Evolutionary conservation across 2,329 filamentous ascomycete genomes (phyloP), one percentile per base, ranked within the genome.

Genomic region (Seiridium cupressi): DNA sequence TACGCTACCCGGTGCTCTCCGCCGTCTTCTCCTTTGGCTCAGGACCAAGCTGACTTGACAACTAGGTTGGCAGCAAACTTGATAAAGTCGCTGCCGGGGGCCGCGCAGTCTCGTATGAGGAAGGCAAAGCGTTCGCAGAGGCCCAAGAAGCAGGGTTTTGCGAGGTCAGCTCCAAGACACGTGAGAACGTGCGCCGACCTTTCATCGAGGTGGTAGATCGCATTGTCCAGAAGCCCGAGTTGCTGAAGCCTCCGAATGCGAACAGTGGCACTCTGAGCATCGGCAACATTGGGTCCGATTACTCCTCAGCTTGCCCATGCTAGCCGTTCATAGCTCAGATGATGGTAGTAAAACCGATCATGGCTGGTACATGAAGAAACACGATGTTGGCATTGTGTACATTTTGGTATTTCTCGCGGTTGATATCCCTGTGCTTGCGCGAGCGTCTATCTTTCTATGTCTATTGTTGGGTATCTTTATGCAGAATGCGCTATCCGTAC

Each of bases 111-210:
- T 76, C 75, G 34, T 61, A 65, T 18, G 80, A 80, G 44, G 81
- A 85, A 64, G 83, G 81, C 35, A 70, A 71, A 56, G 74, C 74
- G 11, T 73, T 84, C 51, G 82, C 82, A 2, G 72, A 75, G 53
- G 73, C 74, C 10, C 76, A 81, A 58, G 77, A 76, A 10, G 77
- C 76, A 3, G 70, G 73, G 5, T 85, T 84, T 69, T 83, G 81
- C 64, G 83, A 85, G 71, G 79, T 79, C 48, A 84, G 82, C 68
- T 76, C 80, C 49, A 82, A 82, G 73, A 83, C 81, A 32, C 73
- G 79, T 54, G 79, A 83, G 67, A 80, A 83, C 66, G 77, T 84
- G 31, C 72, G 77, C 61, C 74, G 72, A 66, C 79, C 81, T 18
- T 85, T 85, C 67, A 71, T 82, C 51, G 81, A 83, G 56, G 74